These are phyloP conservation scores for Diplogelasinospora grovesii DNA, from an alignment of 495 filamentous ascomycete species.

Conservation along the genomic window DNA sequence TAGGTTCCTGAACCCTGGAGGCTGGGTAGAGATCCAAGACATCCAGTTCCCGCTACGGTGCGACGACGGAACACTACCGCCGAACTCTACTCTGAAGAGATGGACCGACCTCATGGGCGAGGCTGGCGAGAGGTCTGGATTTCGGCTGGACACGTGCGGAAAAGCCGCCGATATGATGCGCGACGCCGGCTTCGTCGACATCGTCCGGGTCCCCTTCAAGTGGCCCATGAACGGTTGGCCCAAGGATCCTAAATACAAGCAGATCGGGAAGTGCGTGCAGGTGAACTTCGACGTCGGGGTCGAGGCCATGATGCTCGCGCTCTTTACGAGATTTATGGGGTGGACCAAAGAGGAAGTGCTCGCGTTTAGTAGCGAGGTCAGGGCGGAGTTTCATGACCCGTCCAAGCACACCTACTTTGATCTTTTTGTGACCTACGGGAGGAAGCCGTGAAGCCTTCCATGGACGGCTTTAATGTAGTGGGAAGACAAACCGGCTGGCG, in stretches of 20 bases:
- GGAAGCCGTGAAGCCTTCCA: no score
- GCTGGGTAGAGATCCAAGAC: slow-evolving; percentile 55
- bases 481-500: no score
- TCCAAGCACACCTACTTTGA: slow-evolving; percentile 37
- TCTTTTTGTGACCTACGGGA: no score
- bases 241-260: slow-evolving; percentile 44
- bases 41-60: slow-evolving; percentile 44
- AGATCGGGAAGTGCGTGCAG: slow-evolving; percentile 39
- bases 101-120: slow-evolving; percentile 32
- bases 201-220: slow-evolving; percentile 43
- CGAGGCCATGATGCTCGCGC: slow-evolving; percentile 33
- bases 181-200: slow-evolving; percentile 50
- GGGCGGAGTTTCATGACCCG: slow-evolving; percentile 48
- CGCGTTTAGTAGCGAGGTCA: slow-evolving; percentile 46
- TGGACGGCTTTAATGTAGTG: no score
- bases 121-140: slow-evolving; percentile 24
- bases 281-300: slow-evolving; percentile 37
- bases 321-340: slow-evolving; percentile 48
- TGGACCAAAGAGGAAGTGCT: slow-evolving; percentile 50
- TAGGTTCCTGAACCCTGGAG: slow-evolving; percentile 51
- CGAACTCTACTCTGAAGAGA: slow-evolving; percentile 22
- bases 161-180: slow-evolving; percentile 35
- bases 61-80: slow-evolving; percentile 46
- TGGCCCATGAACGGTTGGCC: slow-evolving; percentile 55
- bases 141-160: slow-evolving; percentile 36